Base-by-base conservation (phyloP, 306 rosid species). In the Neltuma alba region DNA sequence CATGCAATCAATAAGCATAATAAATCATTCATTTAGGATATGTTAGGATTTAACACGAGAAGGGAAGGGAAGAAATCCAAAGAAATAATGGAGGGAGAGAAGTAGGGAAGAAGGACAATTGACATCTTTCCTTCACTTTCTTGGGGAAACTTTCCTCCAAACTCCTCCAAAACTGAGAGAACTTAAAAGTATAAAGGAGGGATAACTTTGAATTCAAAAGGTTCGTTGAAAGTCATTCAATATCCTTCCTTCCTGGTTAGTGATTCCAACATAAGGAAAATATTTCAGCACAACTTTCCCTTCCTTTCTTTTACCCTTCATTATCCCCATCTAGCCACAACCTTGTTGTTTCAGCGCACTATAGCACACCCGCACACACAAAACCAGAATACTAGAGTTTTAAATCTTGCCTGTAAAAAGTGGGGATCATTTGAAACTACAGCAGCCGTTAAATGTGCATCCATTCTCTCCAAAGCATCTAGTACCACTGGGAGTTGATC, bases 381-480 rank as follows among this genome's bases (percentile, higher is more conserved):
- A 52, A 44, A 37, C 30, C 45, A 73, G 57, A 14, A 38, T 70
- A 62, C 33, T 52, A 23, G n/a, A 72, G 67, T 38, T n/a, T 79
- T 31, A 80, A 74, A 20, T 54, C 89, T 86, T 85, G 78, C 99
- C 92, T 95, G 99, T 71, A 92, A 66, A 81, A 95, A 95, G 70
- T 80, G 82, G 67, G 88, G 90, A 78, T 95, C 97, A 38, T 95
- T 95, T 80, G 98, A 95, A 75, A 95, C 97, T 27, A 95, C 96
- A 20, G 98, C 98, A 25, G 99, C 99, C 1, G 97, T 89, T 86
- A 92, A 82, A 85, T 92, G 99, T 10, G 97, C 97, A 79, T 95
- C 90, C 98, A 92, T 90, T 84, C 87, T 91, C 87, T 95, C 99
- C 78, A 95, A 72, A 57, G 85, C 87, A 64, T 95, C 98, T 90